Base-by-base conservation (phyloP, 495 filamentous ascomycete species). In the Parachaetomium inaequale region DNA sequence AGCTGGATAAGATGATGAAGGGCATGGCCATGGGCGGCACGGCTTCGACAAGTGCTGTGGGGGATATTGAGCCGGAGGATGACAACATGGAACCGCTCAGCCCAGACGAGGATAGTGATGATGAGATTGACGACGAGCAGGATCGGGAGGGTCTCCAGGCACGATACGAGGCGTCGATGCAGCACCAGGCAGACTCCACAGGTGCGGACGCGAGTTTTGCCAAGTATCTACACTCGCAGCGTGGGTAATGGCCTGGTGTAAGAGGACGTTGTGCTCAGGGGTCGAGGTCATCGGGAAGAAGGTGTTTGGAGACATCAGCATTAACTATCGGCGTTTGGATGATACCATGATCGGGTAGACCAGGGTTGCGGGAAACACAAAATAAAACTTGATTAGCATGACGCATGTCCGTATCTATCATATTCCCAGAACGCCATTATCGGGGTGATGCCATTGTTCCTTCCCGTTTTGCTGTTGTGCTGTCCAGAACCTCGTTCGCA, bases 1-100 rank as follows among this genome's bases (percentile, higher is more conserved):
- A 98, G 70, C 76, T 98, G 42, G 87, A 88, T 26, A 91, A 89
- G 79, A 79, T 98, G 74, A 96, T 99, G 93, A 88, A 88, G 70
- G 94, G 93, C 64, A 93, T 99, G 90, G 82, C 84, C 34, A 88
- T 98, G 66, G 76, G 70, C 26, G 76, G 74, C 51, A 68, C 59
- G 17, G 73, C 58, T 0, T 36, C 71, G 14, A 65, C 66, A 40
- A 70, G 70, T 54, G 71, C 69, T 0, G 72, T 73, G 54, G 68
- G 72, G 7, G 71, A 71, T 21, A 63, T 84, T 54, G 74, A 82
- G 25, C 81, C 82, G 2, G 84, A 88, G 64, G 75, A 84, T n/a
- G 85, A 88, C 26, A 81, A 84, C 23, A 73, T 78, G 34, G 80
- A 80, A 8, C 71, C 74, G 26, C 71, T 72, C 11, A 77, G 73